Evolutionary conservation across 345 rosid genomes (phyloP).

Genomic region (Lumnitzera racemosa): DNA sequence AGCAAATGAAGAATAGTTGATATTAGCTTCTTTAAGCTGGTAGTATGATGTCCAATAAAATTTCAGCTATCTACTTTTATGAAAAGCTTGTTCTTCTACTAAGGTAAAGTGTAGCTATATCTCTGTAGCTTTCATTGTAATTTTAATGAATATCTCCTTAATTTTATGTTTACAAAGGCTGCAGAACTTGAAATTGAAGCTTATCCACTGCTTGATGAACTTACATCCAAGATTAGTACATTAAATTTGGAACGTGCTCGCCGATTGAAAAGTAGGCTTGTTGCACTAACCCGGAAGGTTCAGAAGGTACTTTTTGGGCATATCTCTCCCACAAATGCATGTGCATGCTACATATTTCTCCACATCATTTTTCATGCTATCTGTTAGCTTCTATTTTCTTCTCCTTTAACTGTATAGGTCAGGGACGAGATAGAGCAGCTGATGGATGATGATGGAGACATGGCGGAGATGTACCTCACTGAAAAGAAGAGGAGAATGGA

Average conservation of each 20-base stretch:
- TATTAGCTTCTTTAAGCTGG: too few species aligned
- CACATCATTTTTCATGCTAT: too few species aligned
- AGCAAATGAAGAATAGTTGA: too few species aligned
- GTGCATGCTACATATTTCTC: too few species aligned
- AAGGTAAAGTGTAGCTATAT: too few species aligned
- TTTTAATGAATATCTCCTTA: neutral
- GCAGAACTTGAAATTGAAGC: conserved; percentile 99
- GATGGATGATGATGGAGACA: conserved; percentile 99
- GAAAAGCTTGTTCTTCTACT: too few species aligned
- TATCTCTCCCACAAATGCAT: too few species aligned
- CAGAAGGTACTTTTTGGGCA: conserved; percentile 53
- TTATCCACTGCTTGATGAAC: conserved; percentile 90
- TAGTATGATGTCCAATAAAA: too few species aligned
- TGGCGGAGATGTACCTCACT: conserved; percentile 99
- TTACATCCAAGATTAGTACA: conserved; percentile 95
- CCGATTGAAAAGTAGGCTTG: conserved; percentile 94
- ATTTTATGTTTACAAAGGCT: conserved; percentile 47
- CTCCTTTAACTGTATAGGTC: conserved; percentile 39
- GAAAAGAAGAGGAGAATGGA: conserved; percentile 93
- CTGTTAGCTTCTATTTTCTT: neutral
- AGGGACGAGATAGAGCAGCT: conserved; percentile 99
- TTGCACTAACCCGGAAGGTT: conserved; percentile 86
- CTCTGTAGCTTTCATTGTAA: too few species aligned
- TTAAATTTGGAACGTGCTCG: conserved; percentile 91
- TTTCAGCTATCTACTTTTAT: too few species aligned